Evolutionary conservation across 352 stramenopile species (phyloP), one percentile per base, ranked within the genome.

Genomic region (Pythium apleroticum): DNA sequence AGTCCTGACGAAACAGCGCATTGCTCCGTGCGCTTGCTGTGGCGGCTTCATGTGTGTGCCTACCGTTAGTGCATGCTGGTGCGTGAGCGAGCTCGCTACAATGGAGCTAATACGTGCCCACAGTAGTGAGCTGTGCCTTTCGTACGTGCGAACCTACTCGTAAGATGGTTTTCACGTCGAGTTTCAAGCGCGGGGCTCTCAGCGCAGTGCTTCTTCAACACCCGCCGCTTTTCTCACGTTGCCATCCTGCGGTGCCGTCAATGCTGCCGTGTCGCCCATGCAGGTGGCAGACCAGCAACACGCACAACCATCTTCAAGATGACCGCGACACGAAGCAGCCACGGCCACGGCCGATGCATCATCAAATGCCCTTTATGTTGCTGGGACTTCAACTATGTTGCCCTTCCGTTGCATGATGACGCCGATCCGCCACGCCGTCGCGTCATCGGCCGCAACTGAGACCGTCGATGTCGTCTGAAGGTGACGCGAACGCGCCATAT

Each of bases 381-480:
- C 50, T 27, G 19, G 10, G 57, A 63, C 20, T 4, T 7, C 3
- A 9, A 1, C 62, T 58, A 69, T 25, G 71, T 63, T 71, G 64
- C 61, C 4, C 1, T 19, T 20, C 63, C 0, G 71, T 75, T 71
- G 68, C 65, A 22, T 25, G 35, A 78, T 78, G 72, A 76, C 72
- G 63, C 58, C 4, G 7, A 17, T 19, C 19, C 27, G 49, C 63
- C 52, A 75, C 68, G 65, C 54, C n/a, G 30, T 19, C 33, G 58
- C 65, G 70, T 73, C 63, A 67, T 66, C 37, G 24, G 20, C 48
- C 15, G 41, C 52, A 31, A 50, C 28, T 57, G 22, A 28, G 15
- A 8, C 12, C 6, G n/a, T 4, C 35, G 56, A 71, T 62, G 72
- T 75, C 31, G 46, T 60, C 27, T 54, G 52, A 70, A 76, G 46